Percentiles rank a stretch among this genome's conserved stretches.
These are phyloP conservation scores for Stephania cephalantha DNA, from an alignment of 164 flowering plant species.

Conservation along the genomic window DNA sequence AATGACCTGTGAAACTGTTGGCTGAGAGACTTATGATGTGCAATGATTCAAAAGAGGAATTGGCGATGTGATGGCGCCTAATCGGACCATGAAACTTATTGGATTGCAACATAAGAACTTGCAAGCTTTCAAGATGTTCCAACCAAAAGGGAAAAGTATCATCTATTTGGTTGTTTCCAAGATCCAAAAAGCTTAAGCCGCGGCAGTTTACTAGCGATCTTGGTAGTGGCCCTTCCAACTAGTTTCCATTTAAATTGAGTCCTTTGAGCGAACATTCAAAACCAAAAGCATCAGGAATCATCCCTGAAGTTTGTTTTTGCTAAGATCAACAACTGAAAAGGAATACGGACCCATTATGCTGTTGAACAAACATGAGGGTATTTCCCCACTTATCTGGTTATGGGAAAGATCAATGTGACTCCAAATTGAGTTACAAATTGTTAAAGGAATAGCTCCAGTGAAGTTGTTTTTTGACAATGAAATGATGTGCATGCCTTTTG, in stretches of 20 bases:
- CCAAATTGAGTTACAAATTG: slow-evolving; percentile 35
- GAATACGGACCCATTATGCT: no score
- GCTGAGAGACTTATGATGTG: slow-evolving; percentile 16
- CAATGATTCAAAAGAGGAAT: background rate
- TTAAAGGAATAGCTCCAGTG: slow-evolving; percentile 21
- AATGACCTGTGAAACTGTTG: slow-evolving; percentile 9
- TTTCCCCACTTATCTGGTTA: slow-evolving; percentile 34
- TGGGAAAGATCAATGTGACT: slow-evolving; percentile 47
- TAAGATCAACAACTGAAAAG: slow-evolving; percentile 29
- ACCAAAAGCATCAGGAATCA: slow-evolving; percentile 29
- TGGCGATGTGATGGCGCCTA: background rate
- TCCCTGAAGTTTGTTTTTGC: slow-evolving; percentile 30
- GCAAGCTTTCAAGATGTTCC: slow-evolving; percentile 27
- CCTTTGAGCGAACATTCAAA: no score
- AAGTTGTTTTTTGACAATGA: slow-evolving; percentile 29
- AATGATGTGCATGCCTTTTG: slow-evolving; percentile 19
- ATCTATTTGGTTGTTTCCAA: slow-evolving; percentile 44
- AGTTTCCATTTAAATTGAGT: slow-evolving; percentile 38
- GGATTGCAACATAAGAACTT: slow-evolving; percentile 48
- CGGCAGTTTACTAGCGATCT: slow-evolving; percentile 41
- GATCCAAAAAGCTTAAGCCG: slow-evolving; percentile 40
- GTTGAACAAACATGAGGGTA: slow-evolving; percentile 39
- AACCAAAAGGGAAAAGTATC: slow-evolving; percentile 46
- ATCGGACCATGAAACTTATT: slow-evolving; percentile 44
- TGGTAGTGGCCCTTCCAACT: slow-evolving; percentile 42